Evolutionary conservation across 2,329 filamentous ascomycete species (phyloP), one percentile per base, ranked within the genome.

Genomic region (Tolypocladium inflatum): DNA sequence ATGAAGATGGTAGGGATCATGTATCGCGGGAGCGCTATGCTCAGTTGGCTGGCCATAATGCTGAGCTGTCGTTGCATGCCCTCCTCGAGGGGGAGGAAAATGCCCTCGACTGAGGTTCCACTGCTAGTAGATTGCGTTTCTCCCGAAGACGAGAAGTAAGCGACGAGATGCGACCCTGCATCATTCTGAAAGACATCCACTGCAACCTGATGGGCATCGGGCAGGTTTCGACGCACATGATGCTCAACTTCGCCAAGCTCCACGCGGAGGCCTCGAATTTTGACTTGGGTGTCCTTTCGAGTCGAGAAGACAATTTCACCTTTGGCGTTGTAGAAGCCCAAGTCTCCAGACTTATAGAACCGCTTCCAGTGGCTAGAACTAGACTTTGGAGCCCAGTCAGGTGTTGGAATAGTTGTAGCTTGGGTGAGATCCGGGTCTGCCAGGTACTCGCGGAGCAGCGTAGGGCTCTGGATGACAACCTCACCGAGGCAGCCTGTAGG

Each of bases 181-280:
- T 13, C 8, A 21, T 2, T 4, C 26, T 30, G 35, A 2, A 39
- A 13, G 6, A 41, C 8, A 9, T 54, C 52, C 2, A 54, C 52
- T 1, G 52, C 52, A 21, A 54, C 52, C 2, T 54, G 7, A 0
- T 7, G 10, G 8, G 39, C 23, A 6, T 6, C 19, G n/a, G 35
- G 33, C 2, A 57, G 54, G 4, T 21, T 37, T 17, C 43, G 35
- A 11, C 57, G 39, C 8, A 63, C 55, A 2, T 23, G 26, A 33
- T 61, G 37, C 52, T 64, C 62, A 19, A 64, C 53, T 38, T 64
- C 60, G 19, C 59, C 56, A 26, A 61, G 53, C 52, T 64, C 63
- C n/a, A 65, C 56, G 13, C 64, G 59, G 13, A 58, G 55, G 4
- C 64, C 64, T 26, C 64, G 54, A 2, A 65, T 62, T 52, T 66